Base-by-base conservation (phyloP, 1,139 yeast genomes). In the Meyerozyma carpophila region DNA sequence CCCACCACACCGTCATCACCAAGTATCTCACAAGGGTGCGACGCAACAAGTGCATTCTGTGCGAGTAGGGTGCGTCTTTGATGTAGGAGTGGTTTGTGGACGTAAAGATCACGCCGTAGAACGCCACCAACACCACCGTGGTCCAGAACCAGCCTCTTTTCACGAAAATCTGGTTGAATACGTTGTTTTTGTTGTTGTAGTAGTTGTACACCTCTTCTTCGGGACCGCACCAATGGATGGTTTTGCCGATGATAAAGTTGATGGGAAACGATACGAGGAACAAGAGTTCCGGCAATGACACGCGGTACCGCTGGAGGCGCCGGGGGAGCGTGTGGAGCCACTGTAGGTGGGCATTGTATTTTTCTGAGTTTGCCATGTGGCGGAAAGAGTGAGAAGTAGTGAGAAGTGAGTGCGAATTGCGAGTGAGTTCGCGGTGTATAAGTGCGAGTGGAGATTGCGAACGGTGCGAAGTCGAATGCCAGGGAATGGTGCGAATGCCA, bases 141-240 rank as follows among this genome's bases (percentile, higher is more conserved):
- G 96, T 90, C 98, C 98, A 93, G 13, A 81, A 74, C 98, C 98
- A 93, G 3, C 97, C 98, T 36, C 73, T 73, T 57, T 93, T 93
- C 37, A 91, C 96, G 59, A 93, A 86, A 4, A 75, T 43, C 29
- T 75, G 75, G 61, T 93, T 93, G 49, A 91, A 60, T 16, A 90
- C 39, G 59, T 86, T 86, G 37, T 73, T 64, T 59, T 83, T 84
- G 47, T 77, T 66, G 45, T 84, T 79, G 61, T 82, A 85, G 57
- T 78, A 79, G 55, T 76, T 78, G 59, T 68, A 62, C 10, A 71
- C 68, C 42, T 71, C 74, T n/a, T 52, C 55, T 16, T 43, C 28
- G 37, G 50, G 50, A 5, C 52, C 47, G 40, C 46, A 43, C 40
- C 49, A 39, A 32, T 52, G 53, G 37, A 52, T 41, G 31, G 50